phyloP scores from a whole-genome alignment of 2,329 filamentous ascomycete genomes.

The Hypoxylon sp. region DNA sequence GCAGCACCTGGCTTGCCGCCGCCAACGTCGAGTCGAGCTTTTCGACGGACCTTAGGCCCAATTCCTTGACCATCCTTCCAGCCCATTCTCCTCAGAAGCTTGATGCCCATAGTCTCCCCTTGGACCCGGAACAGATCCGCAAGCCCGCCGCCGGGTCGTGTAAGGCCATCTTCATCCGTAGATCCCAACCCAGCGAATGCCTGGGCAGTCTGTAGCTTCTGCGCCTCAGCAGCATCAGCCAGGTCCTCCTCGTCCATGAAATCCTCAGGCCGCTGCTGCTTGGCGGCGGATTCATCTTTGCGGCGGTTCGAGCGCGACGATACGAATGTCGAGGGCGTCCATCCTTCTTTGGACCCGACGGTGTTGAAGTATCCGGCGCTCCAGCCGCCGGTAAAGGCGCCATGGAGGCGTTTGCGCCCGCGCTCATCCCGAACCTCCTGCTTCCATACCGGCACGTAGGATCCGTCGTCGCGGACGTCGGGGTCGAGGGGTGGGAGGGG shows the following conservation, averaged over 20 bases:
- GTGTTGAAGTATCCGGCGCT: constrained; percentile 99
- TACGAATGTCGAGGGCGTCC: constrained; percentile 91
- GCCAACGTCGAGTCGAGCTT: constrained; percentile 72
- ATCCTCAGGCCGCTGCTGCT: constrained; percentile 79
- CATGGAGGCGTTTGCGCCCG: constrained; percentile 90
- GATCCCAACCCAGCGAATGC: constrained; percentile 82
- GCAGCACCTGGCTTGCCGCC: constrained; percentile 51
- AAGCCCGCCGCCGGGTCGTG: constrained; percentile 64
- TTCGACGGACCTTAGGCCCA: constrained; percentile 84
- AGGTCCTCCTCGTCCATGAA: constrained; percentile 99
- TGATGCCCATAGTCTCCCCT: constrained; percentile 88
- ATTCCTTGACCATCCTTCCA: constrained; percentile 96
- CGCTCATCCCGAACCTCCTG: constrained; percentile 96
- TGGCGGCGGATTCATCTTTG: constrained; percentile 66
- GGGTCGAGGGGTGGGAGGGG: constrained; percentile 83
- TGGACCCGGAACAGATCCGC: constrained; percentile 78
- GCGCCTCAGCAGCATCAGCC: constrained; percentile 84
- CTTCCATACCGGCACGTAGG: constrained; percentile 96
- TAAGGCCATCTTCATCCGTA: constrained; percentile 65
- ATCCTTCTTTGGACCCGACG: constrained; percentile 97
- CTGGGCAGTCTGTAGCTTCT: constrained; percentile 77
- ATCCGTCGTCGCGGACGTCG: constrained; percentile 86
- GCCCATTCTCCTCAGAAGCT: constrained; percentile 90
- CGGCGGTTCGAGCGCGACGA: constrained; percentile 86
- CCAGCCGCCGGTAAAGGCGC: constrained; percentile 95